Evolutionary conservation across 768 basidiomycete genomes (phyloP).

Genomic region (Sarcomyxa edulis): DNA sequence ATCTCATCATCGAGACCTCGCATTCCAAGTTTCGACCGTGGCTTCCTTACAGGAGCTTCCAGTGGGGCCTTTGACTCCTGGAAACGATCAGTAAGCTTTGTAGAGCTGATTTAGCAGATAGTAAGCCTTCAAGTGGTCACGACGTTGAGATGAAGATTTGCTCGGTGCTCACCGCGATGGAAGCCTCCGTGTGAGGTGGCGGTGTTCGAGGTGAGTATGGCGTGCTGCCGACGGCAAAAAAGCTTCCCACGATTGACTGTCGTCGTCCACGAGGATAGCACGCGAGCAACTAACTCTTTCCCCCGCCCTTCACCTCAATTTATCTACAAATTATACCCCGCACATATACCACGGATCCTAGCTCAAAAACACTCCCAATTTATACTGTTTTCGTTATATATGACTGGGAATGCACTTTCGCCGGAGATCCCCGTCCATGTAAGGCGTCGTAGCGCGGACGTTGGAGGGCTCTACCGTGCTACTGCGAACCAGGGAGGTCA

Average conservation of each 20-base stretch:
- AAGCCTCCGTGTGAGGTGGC: neutral
- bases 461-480: conserved; percentile 84
- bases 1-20: too few relatives aligned
- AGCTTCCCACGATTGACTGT: too few relatives aligned
- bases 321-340: conserved; percentile 8
- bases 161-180: neutral
- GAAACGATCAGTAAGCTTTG: too few relatives aligned
- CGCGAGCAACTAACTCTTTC: conserved; percentile 31
- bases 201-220: conserved; percentile 14
- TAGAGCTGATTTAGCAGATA: neutral
- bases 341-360: conserved; percentile 8
- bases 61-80: too few relatives aligned
- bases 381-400: neutral
- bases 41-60: too few relatives aligned
- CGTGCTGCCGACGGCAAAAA: conserved; percentile 22
- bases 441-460: conserved; percentile 77
- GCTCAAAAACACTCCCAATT: neutral
- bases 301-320: conserved; percentile 10
- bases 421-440: conserved; percentile 10
- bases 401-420: neutral
- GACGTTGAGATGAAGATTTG: neutral
- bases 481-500: conserved; percentile 58
- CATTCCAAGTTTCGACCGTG: too few relatives aligned
- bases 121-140: neutral
- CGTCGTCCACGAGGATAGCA: conserved; percentile 20